A percentile compares a stretch with the other conserved stretches of the same genome.
phyloP scores from a whole-genome alignment of 495 filamentous ascomycete genomes.

The Chaetomidium leptoderma region DNA sequence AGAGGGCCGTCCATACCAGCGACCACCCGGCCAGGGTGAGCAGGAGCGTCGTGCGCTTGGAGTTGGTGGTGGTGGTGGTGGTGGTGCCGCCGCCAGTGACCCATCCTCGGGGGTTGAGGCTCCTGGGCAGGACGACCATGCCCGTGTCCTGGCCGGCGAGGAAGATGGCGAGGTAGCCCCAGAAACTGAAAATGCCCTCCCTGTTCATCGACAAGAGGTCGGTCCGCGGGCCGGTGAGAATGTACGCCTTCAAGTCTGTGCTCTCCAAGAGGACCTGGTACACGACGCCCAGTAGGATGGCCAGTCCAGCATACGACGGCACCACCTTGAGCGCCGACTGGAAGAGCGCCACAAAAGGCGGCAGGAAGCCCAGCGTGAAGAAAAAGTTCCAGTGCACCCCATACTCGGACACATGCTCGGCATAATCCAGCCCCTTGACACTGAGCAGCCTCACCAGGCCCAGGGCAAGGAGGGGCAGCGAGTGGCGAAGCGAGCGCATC shows the following conservation, averaged over 20 bases:
- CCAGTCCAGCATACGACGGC: conserved; percentile 69
- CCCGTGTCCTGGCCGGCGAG: conserved; percentile 81
- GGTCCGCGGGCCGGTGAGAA: conserved; percentile 75
- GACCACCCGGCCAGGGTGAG: conserved; percentile 57
- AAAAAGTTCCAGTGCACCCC: conserved; percentile 99
- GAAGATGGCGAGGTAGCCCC: conserved; percentile 93
- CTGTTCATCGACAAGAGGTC: conserved; percentile 82
- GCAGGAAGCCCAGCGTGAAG: conserved; percentile 87
- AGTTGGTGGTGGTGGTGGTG: conserved; percentile 22
- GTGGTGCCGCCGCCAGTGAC: no score
- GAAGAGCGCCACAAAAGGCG: conserved; percentile 85
- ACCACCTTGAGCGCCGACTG: conserved; percentile 58
- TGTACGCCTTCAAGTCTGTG: conserved; percentile 73
- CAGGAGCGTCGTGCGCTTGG: conserved; percentile 53
- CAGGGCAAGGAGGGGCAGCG: conserved; percentile 74
- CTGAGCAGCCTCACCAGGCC: conserved; percentile 77
- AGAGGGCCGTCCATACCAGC: conserved; percentile 62
- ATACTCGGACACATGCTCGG: conserved; percentile 96
- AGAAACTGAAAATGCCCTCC: conserved; percentile 89
- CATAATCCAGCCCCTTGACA: conserved; percentile 93
- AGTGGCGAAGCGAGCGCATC: conserved; percentile 64
- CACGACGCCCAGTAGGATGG: conserved; percentile 55
- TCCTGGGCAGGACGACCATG: conserved; percentile 67
- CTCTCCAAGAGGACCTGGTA: conserved; percentile 75
- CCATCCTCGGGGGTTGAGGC: conserved; percentile 38